phyloP scores from a whole-genome alignment of 768 basidiomycete species.

The Chalciporus piperatus region DNA sequence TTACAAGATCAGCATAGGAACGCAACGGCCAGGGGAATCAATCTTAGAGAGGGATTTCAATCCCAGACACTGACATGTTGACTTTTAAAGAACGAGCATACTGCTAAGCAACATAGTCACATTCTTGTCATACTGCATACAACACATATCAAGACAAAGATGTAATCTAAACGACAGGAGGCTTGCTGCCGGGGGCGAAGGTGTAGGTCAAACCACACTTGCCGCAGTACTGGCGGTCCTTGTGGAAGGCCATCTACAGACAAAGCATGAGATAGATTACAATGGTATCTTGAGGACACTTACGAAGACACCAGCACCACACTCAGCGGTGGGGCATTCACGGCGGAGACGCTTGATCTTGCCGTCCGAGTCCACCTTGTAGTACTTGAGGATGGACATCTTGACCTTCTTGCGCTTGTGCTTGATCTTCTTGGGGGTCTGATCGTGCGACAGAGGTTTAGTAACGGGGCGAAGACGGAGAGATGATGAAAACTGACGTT shows the following conservation, averaged over 20 bases:
- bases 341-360: conserved; percentile 99
- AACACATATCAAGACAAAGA: conserved; percentile 5
- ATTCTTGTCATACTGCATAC: conserved; percentile 6
- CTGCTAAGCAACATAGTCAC: too few relatives aligned
- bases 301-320: conserved; percentile 84
- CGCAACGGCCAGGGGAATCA: too few relatives aligned
- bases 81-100: too few relatives aligned
- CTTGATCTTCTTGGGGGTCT: conserved; percentile 99
- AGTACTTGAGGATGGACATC: conserved; percentile 99
- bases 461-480: not conserved
- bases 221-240: conserved; percentile 97
- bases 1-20: too few relatives aligned
- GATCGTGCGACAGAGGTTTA: conserved; percentile 6
- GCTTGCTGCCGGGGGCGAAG: conserved; percentile 78
- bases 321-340: conserved; percentile 86
- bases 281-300: conserved; percentile 25
- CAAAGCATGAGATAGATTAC: conserved; percentile 5
- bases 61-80: too few relatives aligned
- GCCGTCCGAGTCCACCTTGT: conserved; percentile 99
- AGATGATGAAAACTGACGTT: conserved; percentile 55
- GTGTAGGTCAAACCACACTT: conserved; percentile 89
- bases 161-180: conserved; percentile 57
- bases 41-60: too few relatives aligned
- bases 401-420: conserved; percentile 99
- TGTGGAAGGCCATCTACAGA: conserved; percentile 94